These are phyloP conservation scores for Zancudomyces culisetae DNA, from an alignment of 371 early-diverging fungal genomes.

Conservation along the genomic window DNA sequence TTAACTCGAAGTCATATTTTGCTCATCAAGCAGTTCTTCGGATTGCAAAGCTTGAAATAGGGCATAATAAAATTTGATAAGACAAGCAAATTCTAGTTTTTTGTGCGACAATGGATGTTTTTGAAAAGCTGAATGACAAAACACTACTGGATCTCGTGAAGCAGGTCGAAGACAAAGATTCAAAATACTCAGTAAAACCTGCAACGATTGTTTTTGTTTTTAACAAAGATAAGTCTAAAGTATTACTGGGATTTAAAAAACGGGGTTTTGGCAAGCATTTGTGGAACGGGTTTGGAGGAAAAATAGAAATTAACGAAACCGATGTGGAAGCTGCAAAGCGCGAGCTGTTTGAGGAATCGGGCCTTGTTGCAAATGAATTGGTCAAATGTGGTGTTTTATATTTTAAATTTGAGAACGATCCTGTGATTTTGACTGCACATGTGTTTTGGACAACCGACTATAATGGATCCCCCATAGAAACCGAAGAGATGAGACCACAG, in stretches of 20 bases:
- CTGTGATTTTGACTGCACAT: constrained; percentile 33
- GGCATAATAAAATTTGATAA: not conserved
- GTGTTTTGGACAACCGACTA: constrained; percentile 27
- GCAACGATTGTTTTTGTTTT: constrained; percentile 7
- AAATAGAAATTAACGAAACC: constrained; percentile 44
- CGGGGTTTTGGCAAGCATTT: constrained; percentile 46
- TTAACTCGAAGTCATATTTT: too few species aligned
- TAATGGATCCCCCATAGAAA: constrained; percentile 35
- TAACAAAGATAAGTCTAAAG: constrained; percentile 9
- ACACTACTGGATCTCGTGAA: not conserved
- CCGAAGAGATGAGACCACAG: constrained; percentile 17
- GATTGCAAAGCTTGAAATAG: too few species aligned
- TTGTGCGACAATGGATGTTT: too few species aligned
- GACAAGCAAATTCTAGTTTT: too few species aligned
- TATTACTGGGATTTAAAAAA: constrained; percentile 54
- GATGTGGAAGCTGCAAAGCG: constrained; percentile 37
- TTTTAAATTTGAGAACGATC: constrained; percentile 34
- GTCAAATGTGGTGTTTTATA: constrained; percentile 30
- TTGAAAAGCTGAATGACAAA: not conserved
- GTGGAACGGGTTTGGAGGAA: constrained; percentile 59
- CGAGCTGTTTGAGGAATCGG: constrained; percentile 44
- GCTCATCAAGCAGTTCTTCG: too few species aligned
- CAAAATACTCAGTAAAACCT: not conserved
- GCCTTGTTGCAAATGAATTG: constrained; percentile 27
- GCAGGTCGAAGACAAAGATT: not conserved